Conservation (phyloP, 2,329 filamentous ascomycete species). For the Hypoxylon sp. region DNA sequence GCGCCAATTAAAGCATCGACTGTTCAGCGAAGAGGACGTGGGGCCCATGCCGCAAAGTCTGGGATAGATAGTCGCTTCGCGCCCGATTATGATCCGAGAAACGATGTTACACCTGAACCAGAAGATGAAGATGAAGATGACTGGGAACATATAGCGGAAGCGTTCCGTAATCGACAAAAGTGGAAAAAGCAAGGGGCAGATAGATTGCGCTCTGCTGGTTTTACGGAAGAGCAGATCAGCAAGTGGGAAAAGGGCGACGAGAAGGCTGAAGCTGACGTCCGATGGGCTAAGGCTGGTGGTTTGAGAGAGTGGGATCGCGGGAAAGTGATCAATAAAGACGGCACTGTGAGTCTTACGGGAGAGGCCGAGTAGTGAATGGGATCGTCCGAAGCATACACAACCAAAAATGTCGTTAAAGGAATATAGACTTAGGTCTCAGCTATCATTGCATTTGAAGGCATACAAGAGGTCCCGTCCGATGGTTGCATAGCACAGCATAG, state of each 20-base stretch:
- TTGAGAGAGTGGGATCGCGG: slow-evolving; percentile 73
- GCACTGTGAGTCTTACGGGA: slow-evolving; percentile 23
- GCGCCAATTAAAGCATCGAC: slow-evolving; percentile 66
- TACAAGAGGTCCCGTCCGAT: slow-evolving; percentile 4
- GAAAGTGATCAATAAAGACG: slow-evolving; percentile 58
- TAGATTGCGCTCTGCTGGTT: slow-evolving; percentile 82
- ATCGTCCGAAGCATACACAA: slow-evolving; percentile 30
- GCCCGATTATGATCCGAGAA: slow-evolving; percentile 70
- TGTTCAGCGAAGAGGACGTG: slow-evolving; percentile 77
- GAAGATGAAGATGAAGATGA: slow-evolving; percentile 69
- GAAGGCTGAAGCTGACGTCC: slow-evolving; percentile 75
- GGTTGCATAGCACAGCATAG: slow-evolving; percentile 26
- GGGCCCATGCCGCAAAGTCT: slow-evolving; percentile 71
- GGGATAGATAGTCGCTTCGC: slow-evolving; percentile 88
- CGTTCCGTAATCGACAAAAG: slow-evolving; percentile 82
- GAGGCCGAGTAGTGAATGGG: slow-evolving; percentile 36
- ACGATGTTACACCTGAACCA: slow-evolving; percentile 66
- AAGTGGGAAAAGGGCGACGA: slow-evolving; percentile 78
- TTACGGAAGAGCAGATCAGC: slow-evolving; percentile 80
- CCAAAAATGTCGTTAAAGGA: slow-evolving; percentile 3
- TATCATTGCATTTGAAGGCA: background rate
- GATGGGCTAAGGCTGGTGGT: slow-evolving; percentile 80
- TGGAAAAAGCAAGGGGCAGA: slow-evolving; percentile 84
- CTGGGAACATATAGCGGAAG: slow-evolving; percentile 86
- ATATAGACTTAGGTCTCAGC: background rate